Conservation (phyloP, 768 basidiomycete species). For the Lactarius hatsudake region DNA sequence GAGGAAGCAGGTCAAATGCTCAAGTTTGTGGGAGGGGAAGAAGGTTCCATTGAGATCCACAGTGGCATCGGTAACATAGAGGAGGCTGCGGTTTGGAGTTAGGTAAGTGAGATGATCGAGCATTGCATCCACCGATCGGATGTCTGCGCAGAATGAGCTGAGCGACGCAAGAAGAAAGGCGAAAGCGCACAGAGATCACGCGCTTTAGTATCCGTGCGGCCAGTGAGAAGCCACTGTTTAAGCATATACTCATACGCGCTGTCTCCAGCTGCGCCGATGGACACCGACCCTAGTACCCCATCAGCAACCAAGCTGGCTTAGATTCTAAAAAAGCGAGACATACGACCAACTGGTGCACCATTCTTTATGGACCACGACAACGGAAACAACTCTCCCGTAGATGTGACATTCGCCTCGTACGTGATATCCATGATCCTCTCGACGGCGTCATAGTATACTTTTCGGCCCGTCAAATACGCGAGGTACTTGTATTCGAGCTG, state of each 20-base stretch:
- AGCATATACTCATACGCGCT: constrained; percentile 79
- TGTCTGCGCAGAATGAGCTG: constrained; percentile 40
- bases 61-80: constrained; percentile 66
- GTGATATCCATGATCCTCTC: constrained; percentile 51
- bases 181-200: constrained; percentile 61
- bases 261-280: constrained; percentile 66
- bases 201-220: constrained; percentile 56
- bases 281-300: constrained; percentile 39
- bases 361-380: constrained; percentile 48
- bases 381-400: constrained; percentile 58
- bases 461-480: constrained; percentile 73
- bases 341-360: constrained; percentile 46
- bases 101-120: constrained; percentile 64
- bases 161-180: neutral
- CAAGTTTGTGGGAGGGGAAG: constrained; percentile 50
- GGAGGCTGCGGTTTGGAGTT: constrained; percentile 59
- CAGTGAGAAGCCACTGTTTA: constrained; percentile 71
- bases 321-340: constrained; percentile 27
- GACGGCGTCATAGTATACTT: constrained; percentile 56
- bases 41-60: constrained; percentile 7
- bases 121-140: constrained; percentile 58
- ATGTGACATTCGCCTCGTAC: constrained; percentile 40
- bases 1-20: constrained; percentile 79
- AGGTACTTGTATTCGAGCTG: constrained; percentile 90
- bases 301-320: neutral